A percentile compares a stretch with the other conserved stretches of the same genome.
Conservation (phyloP, 1,139 yeast genomes). For the Saccharomycopsis hybrid region DNA sequence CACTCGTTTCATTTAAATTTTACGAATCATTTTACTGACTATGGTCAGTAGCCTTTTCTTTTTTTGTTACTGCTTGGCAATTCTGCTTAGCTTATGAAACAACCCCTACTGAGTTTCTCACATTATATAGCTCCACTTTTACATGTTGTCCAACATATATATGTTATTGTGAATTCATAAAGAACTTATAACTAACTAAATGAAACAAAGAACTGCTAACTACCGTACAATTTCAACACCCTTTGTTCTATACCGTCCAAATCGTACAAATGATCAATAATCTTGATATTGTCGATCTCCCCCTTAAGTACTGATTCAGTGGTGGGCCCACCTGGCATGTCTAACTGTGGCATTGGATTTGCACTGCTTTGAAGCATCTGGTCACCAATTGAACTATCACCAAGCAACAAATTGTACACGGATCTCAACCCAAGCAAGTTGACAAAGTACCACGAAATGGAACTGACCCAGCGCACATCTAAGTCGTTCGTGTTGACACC, state of each 20-base stretch:
- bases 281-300: slow-evolving; percentile 73
- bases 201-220: too few relatives aligned
- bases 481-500: slow-evolving; percentile 82
- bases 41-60: too few relatives aligned
- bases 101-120: too few relatives aligned
- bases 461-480: slow-evolving; percentile 90
- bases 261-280: slow-evolving; percentile 51
- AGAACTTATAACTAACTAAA: too few relatives aligned
- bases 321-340: slow-evolving; percentile 54
- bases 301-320: slow-evolving; percentile 54
- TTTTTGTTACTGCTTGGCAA: too few relatives aligned
- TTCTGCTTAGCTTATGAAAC: too few relatives aligned
- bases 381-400: slow-evolving; percentile 41
- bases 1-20: too few relatives aligned
- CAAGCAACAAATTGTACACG: slow-evolving; percentile 66
- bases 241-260: slow-evolving; percentile 64
- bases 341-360: slow-evolving; percentile 26
- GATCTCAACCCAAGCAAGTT: slow-evolving; percentile 82
- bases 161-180: too few relatives aligned
- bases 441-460: slow-evolving; percentile 96
- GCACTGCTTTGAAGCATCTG: slow-evolving; percentile 28
- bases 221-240: slow-evolving; percentile 39
- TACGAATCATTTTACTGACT: too few relatives aligned
- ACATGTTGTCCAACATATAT: too few relatives aligned
- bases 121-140: too few relatives aligned